A percentile compares a stretch with the other conserved stretches of the same genome.
These are phyloP conservation scores for Gossypium anomalum DNA, from an alignment of 345 rosid genomes.

Conservation along the genomic window DNA sequence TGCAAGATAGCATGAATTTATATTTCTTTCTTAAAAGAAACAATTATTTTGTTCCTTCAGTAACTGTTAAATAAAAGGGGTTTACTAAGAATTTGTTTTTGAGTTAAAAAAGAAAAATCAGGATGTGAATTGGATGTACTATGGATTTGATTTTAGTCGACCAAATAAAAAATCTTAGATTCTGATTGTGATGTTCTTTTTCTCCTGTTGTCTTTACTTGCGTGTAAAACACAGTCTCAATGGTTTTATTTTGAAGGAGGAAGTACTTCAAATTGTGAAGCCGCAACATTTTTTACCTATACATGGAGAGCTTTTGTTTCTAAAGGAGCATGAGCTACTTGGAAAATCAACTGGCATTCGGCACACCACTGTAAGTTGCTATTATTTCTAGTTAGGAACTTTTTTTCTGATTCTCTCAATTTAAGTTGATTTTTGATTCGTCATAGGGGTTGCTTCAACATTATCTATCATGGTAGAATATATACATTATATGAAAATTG, in stretches of 20 bases:
- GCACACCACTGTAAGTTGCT: constrained; percentile 78
- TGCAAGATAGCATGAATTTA: not conserved
- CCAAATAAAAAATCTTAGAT: not conserved
- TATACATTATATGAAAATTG: not conserved
- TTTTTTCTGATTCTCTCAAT: not conserved
- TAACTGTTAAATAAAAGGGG: not conserved
- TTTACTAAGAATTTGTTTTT: not conserved
- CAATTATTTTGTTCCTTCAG: not conserved
- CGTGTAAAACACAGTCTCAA: not conserved
- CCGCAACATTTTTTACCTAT: constrained; percentile 98
- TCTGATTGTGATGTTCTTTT: not conserved
- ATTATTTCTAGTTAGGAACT: not conserved
- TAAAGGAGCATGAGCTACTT: constrained; percentile 94
- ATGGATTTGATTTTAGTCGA: not conserved
- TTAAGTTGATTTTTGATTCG: constrained; percentile 4
- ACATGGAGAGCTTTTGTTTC: constrained; percentile 96
- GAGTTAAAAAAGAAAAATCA: not conserved
- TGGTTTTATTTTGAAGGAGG: constrained; percentile 59
- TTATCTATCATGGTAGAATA: not conserved
- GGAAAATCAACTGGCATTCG: constrained; percentile 91
- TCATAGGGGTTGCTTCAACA: not conserved
- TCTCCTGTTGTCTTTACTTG: not conserved
- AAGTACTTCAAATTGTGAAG: constrained; percentile 88
- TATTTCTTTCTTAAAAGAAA: not conserved
- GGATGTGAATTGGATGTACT: not conserved